Evolutionary conservation across 371 early-diverging fungal genomes (phyloP), one percentile per base, ranked within the genome.

Genomic region (Mucor sp.): DNA sequence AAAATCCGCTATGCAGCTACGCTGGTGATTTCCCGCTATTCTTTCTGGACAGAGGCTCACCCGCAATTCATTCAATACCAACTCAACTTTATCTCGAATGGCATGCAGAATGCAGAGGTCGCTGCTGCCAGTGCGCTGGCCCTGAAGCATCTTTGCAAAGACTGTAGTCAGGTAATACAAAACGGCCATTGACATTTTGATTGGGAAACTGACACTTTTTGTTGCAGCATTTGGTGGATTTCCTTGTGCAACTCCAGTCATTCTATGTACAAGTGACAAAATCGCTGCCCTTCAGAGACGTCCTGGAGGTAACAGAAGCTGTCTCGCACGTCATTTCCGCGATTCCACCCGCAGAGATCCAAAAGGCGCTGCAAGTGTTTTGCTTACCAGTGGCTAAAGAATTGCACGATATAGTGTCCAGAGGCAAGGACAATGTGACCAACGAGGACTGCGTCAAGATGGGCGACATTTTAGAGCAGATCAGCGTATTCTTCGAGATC

Each of bases 1-100:
- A 95, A 95, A 71, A 89, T 98, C 76, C 91, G 91, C 57, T 97
- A 97, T 67, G 96, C 98, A 0, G 94, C 96, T 2, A 95, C 95
- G 12, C 78, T 98, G n/a, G 95, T 98, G 5, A 93, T 99, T 67
- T 95, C 96, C 5, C 85, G 97, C 61, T 99, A 97, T 71, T 91
- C 98, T 8, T 87, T 89, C 61, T 99, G 99, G 99, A 96, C 97
- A 8, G 80, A 79, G 58, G 65, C 74, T 48, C 97, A 98, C 75
- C 95, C 97, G 4, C 89, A 94, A 71, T 95, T 87, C 67, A 87
- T 99, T 21, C 83, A 90, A 37, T 95, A 93, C 77, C 98, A 97
- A 77, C 89, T 99, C 41, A 86, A 84, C 48, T 96, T 91, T 70
- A 90, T 95, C 47, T 89, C 91, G 14, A 85, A 89, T 37, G 98